Base-by-base conservation (phyloP, 2,329 filamentous ascomycete genomes). In the Colletotrichum sp. region DNA sequence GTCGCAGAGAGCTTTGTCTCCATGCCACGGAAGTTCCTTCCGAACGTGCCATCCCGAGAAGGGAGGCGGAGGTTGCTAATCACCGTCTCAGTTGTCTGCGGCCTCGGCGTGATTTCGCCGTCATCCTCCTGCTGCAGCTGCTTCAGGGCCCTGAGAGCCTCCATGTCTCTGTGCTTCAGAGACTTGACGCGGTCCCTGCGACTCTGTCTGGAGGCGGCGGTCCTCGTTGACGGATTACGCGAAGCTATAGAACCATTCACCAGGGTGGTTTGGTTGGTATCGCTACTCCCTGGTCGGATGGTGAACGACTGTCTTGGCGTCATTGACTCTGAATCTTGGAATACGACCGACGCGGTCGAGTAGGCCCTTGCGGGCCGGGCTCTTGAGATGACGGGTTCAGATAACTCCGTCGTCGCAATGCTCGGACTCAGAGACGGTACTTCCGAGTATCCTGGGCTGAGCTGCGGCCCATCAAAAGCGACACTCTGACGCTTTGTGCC, bases 111-210 rank as follows among this genome's bases (percentile, higher is more conserved):
- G 21, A 34, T 21, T 28, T 75, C 64, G n/a, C 64, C 74, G 8
- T 75, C 67, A 18, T 72, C 66, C 7, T 72, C 60, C 16, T 63
- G 64, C 12, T 77, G 78, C 28, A 78, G 80, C 21, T 80, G 70
- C 16, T 80, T 81, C 9, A 81, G 79, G 7, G 82, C 76, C 6
- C 83, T 82, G 16, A 73, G 34, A 3, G 73, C 73, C 72, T 87
- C 85, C 74, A 87, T 82, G 39, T 87, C 86, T 18, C 85, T 81
- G 67, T 81, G 81, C 75, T 86, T 87, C 79, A 82, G 83, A 21
- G 86, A 84, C 26, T 82, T 83, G 7, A 87, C 86, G 61, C 81
- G 82, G 7, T 87, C 85, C 21, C 81, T 81, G 18, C 85, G 83
- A 57, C 80, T 85, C 36, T 81, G 79, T 7, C 79, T 71, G 16